phyloP scores from a whole-genome alignment of 2,329 filamentous ascomycete genomes.

The Epichloe bromicola region DNA sequence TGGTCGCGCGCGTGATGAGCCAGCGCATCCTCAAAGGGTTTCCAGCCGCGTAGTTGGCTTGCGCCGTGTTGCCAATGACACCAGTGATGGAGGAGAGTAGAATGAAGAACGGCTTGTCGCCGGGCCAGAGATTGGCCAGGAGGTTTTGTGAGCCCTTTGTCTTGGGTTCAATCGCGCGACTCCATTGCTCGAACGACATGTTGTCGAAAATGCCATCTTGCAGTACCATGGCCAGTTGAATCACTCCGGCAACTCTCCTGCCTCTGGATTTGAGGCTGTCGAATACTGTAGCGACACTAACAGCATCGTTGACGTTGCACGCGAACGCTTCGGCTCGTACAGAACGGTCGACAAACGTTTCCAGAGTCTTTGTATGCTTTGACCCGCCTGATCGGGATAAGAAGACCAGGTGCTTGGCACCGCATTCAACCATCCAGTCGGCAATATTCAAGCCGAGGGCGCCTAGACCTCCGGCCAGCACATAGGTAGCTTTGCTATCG shows the following conservation, averaged over 20 bases:
- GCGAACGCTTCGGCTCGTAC: not conserved
- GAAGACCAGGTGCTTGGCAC: not conserved
- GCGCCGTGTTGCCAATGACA: constrained; percentile 34
- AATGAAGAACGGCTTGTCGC: constrained; percentile 23
- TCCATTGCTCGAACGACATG: constrained; percentile 24
- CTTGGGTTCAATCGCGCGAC: constrained; percentile 20
- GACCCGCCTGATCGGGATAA: not conserved
- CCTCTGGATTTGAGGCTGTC: constrained; percentile 7
- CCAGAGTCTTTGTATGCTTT: not conserved
- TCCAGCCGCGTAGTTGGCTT: constrained; percentile 35
- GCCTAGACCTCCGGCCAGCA: no score
- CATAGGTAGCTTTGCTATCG: no score
- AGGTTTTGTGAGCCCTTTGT: constrained; percentile 27
- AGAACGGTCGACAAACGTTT: not conserved
- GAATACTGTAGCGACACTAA: not conserved
- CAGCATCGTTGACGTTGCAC: not conserved
- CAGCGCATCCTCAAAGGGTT: no score
- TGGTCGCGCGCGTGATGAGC: no score
- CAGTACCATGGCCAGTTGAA: constrained; percentile 11
- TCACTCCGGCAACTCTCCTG: constrained; percentile 9
- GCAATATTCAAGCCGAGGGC: no score
- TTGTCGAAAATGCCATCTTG: constrained; percentile 14
- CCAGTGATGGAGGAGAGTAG: constrained; percentile 28
- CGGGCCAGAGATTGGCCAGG: constrained; percentile 14
- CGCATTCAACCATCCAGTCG: no score